Conservation (phyloP, 176 grass and related monocot genomes). For the Oryza meridionalis region DNA sequence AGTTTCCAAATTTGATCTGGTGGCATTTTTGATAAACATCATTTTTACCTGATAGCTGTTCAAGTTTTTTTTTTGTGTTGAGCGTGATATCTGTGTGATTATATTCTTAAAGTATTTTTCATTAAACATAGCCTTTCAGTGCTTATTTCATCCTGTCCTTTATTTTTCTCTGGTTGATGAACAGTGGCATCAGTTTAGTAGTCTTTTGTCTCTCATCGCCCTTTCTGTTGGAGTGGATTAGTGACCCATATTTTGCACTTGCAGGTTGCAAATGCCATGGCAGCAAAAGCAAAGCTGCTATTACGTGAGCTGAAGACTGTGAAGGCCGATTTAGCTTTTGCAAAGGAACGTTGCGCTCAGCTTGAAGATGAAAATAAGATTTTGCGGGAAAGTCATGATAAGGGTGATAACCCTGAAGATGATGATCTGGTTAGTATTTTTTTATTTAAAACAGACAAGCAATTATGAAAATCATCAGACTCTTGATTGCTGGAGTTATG, state of each 20-base stretch:
- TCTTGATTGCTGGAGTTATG: neutral
- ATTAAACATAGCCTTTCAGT: neutral
- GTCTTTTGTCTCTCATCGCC: neutral
- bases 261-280: constrained; percentile 98
- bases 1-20: constrained; percentile 35
- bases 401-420: constrained; percentile 85
- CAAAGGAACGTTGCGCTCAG: constrained; percentile 92
- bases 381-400: constrained; percentile 74
- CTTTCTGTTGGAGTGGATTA: constrained; percentile 19
- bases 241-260: constrained; percentile 23
- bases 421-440: constrained; percentile 80
- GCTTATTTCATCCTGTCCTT: neutral
- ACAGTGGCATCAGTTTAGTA: constrained; percentile 5
- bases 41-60: neutral
- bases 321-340: constrained; percentile 94
- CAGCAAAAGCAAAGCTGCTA: constrained; percentile 97
- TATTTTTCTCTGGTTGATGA: constrained; percentile 17
- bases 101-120: constrained; percentile 4
- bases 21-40: constrained; percentile 1
- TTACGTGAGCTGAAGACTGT: constrained; percentile 91
- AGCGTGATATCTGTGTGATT: neutral
- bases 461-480: neutral
- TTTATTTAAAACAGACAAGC: neutral
- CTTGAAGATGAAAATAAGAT: constrained; percentile 97
- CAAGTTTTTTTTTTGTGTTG: neutral